Conservation (phyloP, 345 rosid genomes). For the Microcos paniculata region DNA sequence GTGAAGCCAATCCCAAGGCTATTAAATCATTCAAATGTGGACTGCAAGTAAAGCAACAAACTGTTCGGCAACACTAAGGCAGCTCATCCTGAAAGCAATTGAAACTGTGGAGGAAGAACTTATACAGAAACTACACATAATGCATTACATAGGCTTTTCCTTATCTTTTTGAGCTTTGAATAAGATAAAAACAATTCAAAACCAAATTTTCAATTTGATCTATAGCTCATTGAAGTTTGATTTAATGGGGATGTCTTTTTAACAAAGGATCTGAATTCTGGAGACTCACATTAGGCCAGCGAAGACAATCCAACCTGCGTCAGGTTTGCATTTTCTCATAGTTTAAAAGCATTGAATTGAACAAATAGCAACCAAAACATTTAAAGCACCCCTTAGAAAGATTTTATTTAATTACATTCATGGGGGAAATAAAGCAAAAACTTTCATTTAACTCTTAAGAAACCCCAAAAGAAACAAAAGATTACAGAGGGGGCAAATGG, state of each 20-base stretch:
- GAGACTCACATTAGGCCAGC: not conserved
- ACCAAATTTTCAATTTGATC: no score
- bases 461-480: conserved; percentile 16
- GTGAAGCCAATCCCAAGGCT: conserved; percentile 3
- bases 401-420: conserved; percentile 32
- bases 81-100: not conserved
- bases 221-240: no score
- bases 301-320: not conserved
- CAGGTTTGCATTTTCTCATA: not conserved
- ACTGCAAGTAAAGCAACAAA: not conserved
- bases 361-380: not conserved
- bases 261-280: no score
- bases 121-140: not conserved
- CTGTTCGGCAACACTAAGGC: not conserved
- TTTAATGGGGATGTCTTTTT: no score
- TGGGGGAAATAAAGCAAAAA: not conserved
- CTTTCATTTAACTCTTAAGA: conserved; percentile 13
- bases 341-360: not conserved
- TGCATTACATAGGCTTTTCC: no score
- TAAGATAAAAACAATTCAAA: no score
- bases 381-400: not conserved
- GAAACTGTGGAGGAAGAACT: not conserved
- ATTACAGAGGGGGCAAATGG: conserved; percentile 17
- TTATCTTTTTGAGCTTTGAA: no score
- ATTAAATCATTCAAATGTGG: not conserved